Base-by-base conservation (phyloP, 768 basidiomycete species). In the Tephrocybe sp. region DNA sequence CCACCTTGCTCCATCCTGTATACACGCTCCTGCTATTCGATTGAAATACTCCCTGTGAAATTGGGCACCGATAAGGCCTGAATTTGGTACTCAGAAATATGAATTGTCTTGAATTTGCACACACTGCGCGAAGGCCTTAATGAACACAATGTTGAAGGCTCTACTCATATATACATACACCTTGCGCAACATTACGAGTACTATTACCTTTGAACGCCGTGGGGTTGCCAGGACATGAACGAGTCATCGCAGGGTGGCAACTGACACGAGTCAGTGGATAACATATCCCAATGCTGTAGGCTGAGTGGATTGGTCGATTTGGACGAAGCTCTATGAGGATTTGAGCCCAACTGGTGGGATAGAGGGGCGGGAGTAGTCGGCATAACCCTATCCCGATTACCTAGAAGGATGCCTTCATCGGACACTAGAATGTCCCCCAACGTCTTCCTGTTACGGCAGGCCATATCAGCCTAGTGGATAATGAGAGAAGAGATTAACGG, bases 211-310 rank as follows among this genome's bases (percentile, higher is more conserved):
- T 37, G 44, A 41, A 37, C 48, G 47, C 15, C 72, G 68, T 24
- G 72, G 66, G 78, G 77, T 58, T 81, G 74, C 81, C 82, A 84
- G 54, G 75, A 75, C 80, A 82, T 82, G 57, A 83, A 80, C 0
- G 76, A 70, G 59, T 83, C 81, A 36, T 81, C 80, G 49, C 70
- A 70, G 43, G 76, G 57, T 50, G 68, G 59, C 19, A 69, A 65
- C 30, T 65, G 64, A 23, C 61, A 62, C 16, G 57, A 36, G 38
- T 53, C 58, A 15, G 57, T 38, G 13, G 62, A 54, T 29, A 64
- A 50, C 38, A 65, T 45, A 39, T 70, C 65, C 69, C 68, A 71
- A 40, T 66, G 54, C 9, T 64, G 62, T 42, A 63, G 38, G 53
- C 50, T 60, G 12, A 58, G 51, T 10, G 56, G 49, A 21, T 40